These are phyloP conservation scores for Phytophthora sp. DNA, from an alignment of 352 stramenopile genomes.

Conservation along the genomic window DNA sequence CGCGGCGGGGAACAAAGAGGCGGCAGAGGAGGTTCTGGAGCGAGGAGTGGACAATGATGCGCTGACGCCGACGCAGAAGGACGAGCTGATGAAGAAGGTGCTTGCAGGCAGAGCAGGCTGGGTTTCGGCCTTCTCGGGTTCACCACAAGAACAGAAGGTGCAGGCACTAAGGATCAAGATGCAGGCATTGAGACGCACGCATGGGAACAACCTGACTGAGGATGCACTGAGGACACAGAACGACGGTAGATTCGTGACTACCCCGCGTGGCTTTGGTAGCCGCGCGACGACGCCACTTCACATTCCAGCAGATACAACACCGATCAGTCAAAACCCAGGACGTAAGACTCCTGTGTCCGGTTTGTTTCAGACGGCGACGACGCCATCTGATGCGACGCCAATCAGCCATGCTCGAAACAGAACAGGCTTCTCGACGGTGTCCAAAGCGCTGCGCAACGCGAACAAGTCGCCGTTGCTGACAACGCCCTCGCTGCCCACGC, in stretches of 20 bases:
- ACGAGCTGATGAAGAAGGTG: constrained; percentile 48
- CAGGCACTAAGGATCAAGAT: constrained; percentile 19
- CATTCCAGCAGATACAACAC: constrained; percentile 19
- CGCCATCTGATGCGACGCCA: constrained; percentile 3
- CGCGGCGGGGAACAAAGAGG: constrained; percentile 46
- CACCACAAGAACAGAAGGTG: constrained; percentile 40
- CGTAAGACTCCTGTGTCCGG: background rate
- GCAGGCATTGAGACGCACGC: constrained; percentile 14
- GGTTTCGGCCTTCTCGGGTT: constrained; percentile 35
- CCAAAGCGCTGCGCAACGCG: constrained; percentile 38
- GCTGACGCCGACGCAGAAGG: constrained; percentile 42
- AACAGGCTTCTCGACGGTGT: constrained; percentile 50
- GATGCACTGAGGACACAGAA: constrained; percentile 3
- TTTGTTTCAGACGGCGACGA: background rate
- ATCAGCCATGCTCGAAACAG: constrained; percentile 15
- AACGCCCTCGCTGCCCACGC: constrained; percentile 50
- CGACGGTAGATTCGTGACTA: constrained; percentile 29
- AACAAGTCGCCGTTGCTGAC: constrained; percentile 42
- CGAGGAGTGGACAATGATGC: constrained; percentile 54
- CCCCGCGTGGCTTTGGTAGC: constrained; percentile 26
- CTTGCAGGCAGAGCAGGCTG: constrained; percentile 37
- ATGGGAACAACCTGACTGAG: constrained; percentile 12
- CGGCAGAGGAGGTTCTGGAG: constrained; percentile 61
- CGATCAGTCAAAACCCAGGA: constrained; percentile 15
- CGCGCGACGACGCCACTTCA: constrained; percentile 20